Conservation (phyloP, 2,329 filamentous ascomycete genomes). For the Dryadomyces quercivorus region DNA sequence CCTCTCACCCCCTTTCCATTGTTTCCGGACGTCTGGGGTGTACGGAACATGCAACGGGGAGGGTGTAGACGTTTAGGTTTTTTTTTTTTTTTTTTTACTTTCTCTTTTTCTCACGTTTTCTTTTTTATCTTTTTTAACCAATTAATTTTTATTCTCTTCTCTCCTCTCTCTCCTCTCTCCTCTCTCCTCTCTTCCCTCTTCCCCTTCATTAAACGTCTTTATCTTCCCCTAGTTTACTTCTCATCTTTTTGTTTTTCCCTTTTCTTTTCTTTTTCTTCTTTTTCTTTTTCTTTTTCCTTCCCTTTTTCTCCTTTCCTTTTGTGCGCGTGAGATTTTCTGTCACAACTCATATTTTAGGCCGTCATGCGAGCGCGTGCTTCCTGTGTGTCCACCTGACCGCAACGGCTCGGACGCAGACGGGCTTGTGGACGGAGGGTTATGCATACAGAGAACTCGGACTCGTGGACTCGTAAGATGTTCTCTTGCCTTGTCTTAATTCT, state of each 20-base stretch:
- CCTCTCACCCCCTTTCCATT: no score
- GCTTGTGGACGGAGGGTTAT: no score
- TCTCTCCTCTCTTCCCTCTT: no score
- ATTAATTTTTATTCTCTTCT: not conserved
- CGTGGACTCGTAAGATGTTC: no score
- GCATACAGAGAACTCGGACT: no score
- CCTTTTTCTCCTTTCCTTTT: not conserved
- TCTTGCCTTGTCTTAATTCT: no score
- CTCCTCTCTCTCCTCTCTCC: no score
- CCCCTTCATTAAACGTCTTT: no score
- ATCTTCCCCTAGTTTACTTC: not conserved
- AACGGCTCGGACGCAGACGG: not conserved
- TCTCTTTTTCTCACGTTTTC: not conserved
- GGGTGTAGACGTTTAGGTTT: no score
- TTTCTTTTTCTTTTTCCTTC: not conserved
- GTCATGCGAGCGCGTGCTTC: not conserved
- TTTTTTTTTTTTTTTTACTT: not conserved
- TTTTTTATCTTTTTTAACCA: not conserved
- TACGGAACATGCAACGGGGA: not conserved
- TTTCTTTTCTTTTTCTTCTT: not conserved
- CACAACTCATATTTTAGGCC: not conserved
- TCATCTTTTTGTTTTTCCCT: not conserved
- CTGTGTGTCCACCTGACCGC: not conserved
- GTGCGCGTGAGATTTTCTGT: not conserved
- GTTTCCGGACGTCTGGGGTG: not conserved